Conservation (phyloP, 345 rosid genomes). For the Citrus mangshanensis region DNA sequence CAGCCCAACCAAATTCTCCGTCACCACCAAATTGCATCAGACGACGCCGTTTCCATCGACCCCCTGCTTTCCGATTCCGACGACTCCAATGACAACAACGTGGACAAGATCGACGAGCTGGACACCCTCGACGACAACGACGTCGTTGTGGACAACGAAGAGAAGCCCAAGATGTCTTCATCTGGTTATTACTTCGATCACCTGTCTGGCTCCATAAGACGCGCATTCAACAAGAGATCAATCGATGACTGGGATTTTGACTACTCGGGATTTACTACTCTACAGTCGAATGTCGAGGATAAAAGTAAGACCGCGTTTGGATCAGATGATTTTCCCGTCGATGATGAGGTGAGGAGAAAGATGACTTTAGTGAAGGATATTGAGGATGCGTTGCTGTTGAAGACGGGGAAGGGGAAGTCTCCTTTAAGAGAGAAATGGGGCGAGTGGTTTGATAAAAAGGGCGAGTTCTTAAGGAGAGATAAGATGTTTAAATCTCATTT, state of each 20-base stretch:
- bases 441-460: conserved; percentile 92
- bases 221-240: conserved; percentile 57
- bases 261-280: conserved; percentile 35
- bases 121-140: conserved; percentile 52
- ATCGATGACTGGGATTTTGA: conserved; percentile 93
- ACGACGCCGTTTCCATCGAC: conserved; percentile 30
- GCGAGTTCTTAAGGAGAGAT: conserved; percentile 83
- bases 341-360: conserved; percentile 70
- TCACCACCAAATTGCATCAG: conserved; percentile 20
- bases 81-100: conserved; percentile 19
- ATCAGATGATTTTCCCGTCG: conserved; percentile 78
- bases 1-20: conserved; percentile 28
- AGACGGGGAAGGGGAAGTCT: conserved; percentile 48
- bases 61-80: conserved; percentile 60
- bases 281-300: conserved; percentile 27
- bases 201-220: conserved; percentile 53
- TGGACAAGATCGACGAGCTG: conserved; percentile 77
- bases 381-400: conserved; percentile 76
- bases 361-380: conserved; percentile 54
- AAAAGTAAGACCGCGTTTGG: conserved; percentile 51
- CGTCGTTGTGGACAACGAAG: conserved; percentile 33
- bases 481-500: conserved; percentile 76
- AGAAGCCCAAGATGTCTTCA: conserved; percentile 34
- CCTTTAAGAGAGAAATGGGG: conserved; percentile 93
- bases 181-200: conserved; percentile 75